A percentile compares a stretch with the other conserved stretches of the same genome.
These are phyloP conservation scores for Cucurbita ficifolia DNA, from an alignment of 306 rosid genomes.

Conservation along the genomic window DNA sequence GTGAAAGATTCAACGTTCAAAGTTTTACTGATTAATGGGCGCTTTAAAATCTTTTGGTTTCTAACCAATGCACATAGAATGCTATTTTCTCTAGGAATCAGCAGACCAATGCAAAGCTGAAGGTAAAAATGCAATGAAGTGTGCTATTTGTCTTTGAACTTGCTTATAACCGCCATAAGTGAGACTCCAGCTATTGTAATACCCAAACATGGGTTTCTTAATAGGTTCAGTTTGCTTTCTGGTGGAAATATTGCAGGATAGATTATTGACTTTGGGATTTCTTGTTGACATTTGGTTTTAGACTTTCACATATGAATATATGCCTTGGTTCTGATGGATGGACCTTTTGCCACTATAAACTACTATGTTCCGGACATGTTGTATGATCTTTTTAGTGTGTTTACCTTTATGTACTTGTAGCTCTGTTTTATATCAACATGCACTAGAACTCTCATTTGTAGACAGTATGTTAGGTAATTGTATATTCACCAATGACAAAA, in stretches of 20 bases:
- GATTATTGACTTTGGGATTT: neutral
- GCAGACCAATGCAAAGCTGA: slow-evolving; percentile 6
- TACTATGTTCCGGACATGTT: neutral
- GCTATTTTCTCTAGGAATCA: slow-evolving; percentile 8
- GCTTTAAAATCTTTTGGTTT: slow-evolving; percentile 7
- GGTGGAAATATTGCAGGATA: neutral
- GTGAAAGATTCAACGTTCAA: slow-evolving; percentile 7
- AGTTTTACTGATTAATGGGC: slow-evolving; percentile 3
- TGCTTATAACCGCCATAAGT: neutral
- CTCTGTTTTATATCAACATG: neutral
- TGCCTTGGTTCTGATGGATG: neutral
- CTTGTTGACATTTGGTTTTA: neutral
- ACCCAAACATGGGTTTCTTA: neutral
- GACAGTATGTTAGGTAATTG: neutral
- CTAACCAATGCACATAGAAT: slow-evolving; percentile 7
- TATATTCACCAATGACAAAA: neutral
- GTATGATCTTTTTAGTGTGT: neutral
- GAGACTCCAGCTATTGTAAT: neutral
- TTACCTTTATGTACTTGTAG: neutral
- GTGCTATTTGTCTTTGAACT: neutral
- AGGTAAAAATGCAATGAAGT: slow-evolving; percentile 4
- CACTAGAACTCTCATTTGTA: neutral
- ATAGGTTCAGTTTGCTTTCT: neutral
- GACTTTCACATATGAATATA: neutral
- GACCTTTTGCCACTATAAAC: neutral